Conservation (phyloP, 176 grass and related monocot species). For the Leersia perrieri region DNA sequence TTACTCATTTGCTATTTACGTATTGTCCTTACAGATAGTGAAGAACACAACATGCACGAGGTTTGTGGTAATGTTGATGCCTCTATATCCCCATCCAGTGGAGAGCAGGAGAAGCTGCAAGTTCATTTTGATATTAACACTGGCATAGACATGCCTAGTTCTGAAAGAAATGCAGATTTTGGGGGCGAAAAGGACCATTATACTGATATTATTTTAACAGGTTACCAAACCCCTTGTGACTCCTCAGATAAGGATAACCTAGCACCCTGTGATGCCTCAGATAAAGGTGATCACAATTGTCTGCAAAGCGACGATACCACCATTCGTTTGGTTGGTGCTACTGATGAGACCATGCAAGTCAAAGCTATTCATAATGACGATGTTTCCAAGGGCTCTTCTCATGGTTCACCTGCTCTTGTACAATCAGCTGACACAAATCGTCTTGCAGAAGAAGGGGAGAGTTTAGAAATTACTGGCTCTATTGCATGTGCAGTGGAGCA, state of each 20-base stretch:
- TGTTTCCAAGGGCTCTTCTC: slow-evolving; percentile 1
- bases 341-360: neutral
- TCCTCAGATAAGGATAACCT: neutral
- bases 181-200: neutral
- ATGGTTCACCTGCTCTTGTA: slow-evolving; percentile 7
- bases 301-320: neutral
- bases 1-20: neutral
- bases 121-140: neutral
- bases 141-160: neutral
- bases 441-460: neutral
- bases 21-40: neutral
- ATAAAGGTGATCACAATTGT: neutral
- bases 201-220: neutral
- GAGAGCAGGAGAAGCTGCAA: neutral
- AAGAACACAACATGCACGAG: neutral
- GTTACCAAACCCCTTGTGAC: neutral
- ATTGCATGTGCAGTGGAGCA: neutral
- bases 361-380: neutral
- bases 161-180: neutral
- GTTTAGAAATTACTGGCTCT: slow-evolving; percentile 17
- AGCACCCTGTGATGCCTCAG: neutral
- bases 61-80: neutral
- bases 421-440: slow-evolving; percentile 22
- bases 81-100: neutral
- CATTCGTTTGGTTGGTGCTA: neutral